Evolutionary conservation across 1,139 yeast genomes (phyloP).

Genomic region (Arxiozyma slooffiae): DNA sequence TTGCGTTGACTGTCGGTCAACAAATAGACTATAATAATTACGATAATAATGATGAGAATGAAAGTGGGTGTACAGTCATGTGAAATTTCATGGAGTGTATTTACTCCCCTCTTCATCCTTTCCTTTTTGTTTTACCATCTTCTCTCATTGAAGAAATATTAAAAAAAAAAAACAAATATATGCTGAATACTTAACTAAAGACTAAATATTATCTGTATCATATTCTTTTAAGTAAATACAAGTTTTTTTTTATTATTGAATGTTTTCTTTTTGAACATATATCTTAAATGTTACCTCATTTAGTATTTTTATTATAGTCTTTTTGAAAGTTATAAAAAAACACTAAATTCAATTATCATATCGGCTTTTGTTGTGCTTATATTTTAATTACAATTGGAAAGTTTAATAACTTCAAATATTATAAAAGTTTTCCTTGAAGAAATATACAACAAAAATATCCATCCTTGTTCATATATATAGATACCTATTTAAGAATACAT

Average conservation of each 20-base stretch:
- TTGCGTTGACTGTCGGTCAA: slow-evolving; percentile 85
- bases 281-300: too few relatives aligned
- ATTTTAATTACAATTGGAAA: background rate
- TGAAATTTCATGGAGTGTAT: slow-evolving; percentile 12
- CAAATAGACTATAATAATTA: slow-evolving; percentile 44
- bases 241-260: too few relatives aligned
- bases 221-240: background rate
- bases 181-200: background rate
- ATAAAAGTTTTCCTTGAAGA: background rate
- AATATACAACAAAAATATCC: too few relatives aligned
- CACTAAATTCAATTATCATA: too few relatives aligned
- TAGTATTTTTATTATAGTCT: too few relatives aligned
- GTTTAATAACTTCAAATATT: too few relatives aligned
- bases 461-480: too few relatives aligned
- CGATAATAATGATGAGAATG: slow-evolving; percentile 40
- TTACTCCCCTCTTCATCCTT: background rate
- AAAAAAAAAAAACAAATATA: too few relatives aligned
- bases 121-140: background rate
- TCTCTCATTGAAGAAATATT: background rate
- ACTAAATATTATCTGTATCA: background rate
- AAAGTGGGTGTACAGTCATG: slow-evolving; percentile 34
- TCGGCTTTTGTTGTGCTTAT: too few relatives aligned
- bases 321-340: too few relatives aligned
- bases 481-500: background rate
- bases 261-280: background rate